Evolutionary conservation across 257 asterid species (phyloP).

Genomic region (Coffea canephora): DNA sequence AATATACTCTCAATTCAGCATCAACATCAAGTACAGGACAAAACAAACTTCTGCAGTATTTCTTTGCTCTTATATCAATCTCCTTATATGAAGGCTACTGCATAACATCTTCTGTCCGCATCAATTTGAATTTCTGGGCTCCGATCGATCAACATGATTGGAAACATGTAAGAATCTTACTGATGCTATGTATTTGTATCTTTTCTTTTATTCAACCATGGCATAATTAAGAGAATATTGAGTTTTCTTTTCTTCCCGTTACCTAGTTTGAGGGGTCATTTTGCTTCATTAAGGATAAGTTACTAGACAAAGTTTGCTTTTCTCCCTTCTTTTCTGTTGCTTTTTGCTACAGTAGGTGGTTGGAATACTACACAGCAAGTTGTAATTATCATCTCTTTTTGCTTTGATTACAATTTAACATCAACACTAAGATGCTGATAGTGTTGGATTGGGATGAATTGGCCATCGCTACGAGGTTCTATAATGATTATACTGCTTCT

Average conservation of each 20-base stretch:
- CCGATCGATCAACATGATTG: not conserved
- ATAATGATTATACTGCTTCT: not conserved
- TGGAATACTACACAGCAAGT: not conserved
- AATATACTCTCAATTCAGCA: conserved; percentile 15
- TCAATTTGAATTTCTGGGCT: not conserved
- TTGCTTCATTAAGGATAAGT: not conserved
- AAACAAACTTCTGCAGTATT: conserved; percentile 13
- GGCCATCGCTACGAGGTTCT: not conserved
- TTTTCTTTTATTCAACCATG: not conserved
- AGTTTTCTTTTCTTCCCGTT: not conserved
- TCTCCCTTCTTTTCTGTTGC: not conserved
- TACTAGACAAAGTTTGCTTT: not conserved
- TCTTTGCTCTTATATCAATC: not conserved
- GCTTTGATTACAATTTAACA: not conserved
- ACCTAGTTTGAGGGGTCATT: not conserved
- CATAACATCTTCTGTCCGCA: not conserved
- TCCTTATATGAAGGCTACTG: not conserved
- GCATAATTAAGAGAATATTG: not conserved
- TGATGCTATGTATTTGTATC: too few species aligned
- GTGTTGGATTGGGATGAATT: not conserved
- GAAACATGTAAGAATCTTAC: not conserved
- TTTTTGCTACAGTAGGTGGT: not conserved
- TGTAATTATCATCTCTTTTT: not conserved
- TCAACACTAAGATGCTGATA: not conserved
- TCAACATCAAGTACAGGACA: conserved; percentile 37